These are phyloP conservation scores for Vitis hybrid DNA, from an alignment of 177 flowering plant genomes.

Conservation along the genomic window DNA sequence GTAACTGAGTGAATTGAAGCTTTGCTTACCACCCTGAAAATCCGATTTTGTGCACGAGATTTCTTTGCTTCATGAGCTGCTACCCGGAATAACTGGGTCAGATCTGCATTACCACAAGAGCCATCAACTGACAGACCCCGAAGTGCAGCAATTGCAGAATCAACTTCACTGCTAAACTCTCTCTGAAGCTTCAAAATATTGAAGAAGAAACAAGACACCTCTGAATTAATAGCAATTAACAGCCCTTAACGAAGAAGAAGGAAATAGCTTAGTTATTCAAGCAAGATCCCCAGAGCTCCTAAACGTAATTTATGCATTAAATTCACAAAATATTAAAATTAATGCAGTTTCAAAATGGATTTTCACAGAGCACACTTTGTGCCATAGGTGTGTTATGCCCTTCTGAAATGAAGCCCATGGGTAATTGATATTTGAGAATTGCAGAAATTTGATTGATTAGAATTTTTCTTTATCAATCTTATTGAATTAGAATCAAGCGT, in stretches of 20 bases:
- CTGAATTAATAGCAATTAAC: background rate
- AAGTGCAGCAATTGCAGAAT: conserved; percentile 54
- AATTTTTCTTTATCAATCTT: too few relatives aligned
- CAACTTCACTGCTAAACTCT: conserved; percentile 83
- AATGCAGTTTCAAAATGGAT: too few relatives aligned
- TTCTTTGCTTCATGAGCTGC: conserved; percentile 94
- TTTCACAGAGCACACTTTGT: too few relatives aligned
- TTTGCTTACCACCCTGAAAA: conserved; percentile 74
- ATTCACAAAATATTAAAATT: too few relatives aligned
- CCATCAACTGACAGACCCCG: conserved; percentile 56
- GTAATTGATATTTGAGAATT: too few relatives aligned
- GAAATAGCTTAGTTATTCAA: background rate
- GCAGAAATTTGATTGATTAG: too few relatives aligned
- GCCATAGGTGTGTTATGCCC: too few relatives aligned
- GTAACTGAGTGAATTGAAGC: background rate
- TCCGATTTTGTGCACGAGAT: conserved; percentile 76
- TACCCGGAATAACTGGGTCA: conserved; percentile 68
- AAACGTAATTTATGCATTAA: too few relatives aligned
- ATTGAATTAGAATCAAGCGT: too few relatives aligned
- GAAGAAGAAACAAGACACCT: background rate
- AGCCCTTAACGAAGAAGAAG: background rate
- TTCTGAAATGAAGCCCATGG: too few relatives aligned
- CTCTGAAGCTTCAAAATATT: conserved; percentile 54
- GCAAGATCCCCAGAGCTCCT: background rate
- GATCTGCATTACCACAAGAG: conserved; percentile 69